Percentiles rank a stretch among this genome's conserved stretches.
phyloP scores from a whole-genome alignment of 2,329 filamentous ascomycete genomes.

The Metarhizium robertsii region DNA sequence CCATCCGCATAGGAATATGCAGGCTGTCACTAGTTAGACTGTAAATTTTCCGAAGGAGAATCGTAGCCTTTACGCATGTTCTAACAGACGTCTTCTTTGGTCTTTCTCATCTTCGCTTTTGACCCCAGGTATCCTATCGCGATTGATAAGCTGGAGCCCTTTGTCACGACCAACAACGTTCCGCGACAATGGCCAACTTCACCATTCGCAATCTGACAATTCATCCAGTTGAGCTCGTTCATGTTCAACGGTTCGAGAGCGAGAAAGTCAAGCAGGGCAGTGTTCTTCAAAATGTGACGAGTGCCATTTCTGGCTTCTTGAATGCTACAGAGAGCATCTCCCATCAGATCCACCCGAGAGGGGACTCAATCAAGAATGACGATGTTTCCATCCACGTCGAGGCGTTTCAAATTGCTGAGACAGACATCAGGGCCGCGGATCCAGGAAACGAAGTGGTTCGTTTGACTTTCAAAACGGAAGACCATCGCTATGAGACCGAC shows the following conservation, averaged over 20 bases:
- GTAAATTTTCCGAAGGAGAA: not conserved
- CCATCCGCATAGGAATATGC: not conserved
- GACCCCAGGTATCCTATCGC: not conserved
- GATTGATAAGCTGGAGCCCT: not conserved
- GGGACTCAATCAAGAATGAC: slow-evolving; percentile 50
- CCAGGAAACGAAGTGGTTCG: slow-evolving; percentile 58
- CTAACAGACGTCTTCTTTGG: not conserved
- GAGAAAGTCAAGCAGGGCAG: slow-evolving; percentile 31
- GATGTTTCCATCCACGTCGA: slow-evolving; percentile 55
- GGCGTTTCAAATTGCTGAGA: slow-evolving; percentile 55
- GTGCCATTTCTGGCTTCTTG: slow-evolving; percentile 32
- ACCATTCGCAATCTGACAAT: slow-evolving; percentile 76
- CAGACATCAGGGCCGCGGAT: slow-evolving; percentile 49
- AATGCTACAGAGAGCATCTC: slow-evolving; percentile 28
- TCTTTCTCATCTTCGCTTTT: not conserved
- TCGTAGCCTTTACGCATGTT: not conserved
- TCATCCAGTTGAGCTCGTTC: slow-evolving; percentile 62
- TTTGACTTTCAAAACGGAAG: slow-evolving; percentile 59
- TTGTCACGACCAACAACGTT: not conserved
- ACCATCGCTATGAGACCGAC: slow-evolving; percentile 57
- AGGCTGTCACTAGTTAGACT: not conserved
- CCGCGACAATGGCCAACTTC: slow-evolving; percentile 40
- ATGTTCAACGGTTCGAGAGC: slow-evolving; percentile 62
- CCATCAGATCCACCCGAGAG: slow-evolving; percentile 33
- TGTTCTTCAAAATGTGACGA: slow-evolving; percentile 35